These are phyloP conservation scores for Linum lewisii DNA, from an alignment of 345 rosid species.

Conservation along the genomic window DNA sequence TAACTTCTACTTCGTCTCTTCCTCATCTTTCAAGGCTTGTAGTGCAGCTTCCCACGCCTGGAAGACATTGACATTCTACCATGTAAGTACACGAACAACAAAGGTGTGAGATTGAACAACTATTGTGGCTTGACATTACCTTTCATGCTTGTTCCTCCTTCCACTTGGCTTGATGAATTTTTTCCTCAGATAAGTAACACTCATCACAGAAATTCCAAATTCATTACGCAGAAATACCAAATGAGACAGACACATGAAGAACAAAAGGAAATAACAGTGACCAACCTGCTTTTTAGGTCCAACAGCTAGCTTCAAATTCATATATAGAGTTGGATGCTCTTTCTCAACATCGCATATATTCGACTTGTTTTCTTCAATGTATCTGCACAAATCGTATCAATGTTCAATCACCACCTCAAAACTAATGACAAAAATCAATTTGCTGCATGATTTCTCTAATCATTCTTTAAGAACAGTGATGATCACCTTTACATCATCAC, in stretches of 20 bases:
- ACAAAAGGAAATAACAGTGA: not conserved
- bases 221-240: constrained; percentile 12
- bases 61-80: constrained; percentile 4
- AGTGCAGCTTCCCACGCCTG: constrained; percentile 67
- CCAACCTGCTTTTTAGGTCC: constrained; percentile 94
- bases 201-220: constrained; percentile 16
- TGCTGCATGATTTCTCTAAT: too few species aligned
- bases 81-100: too few species aligned
- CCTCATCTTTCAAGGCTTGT: constrained; percentile 62
- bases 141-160: constrained; percentile 74
- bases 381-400: too few species aligned
- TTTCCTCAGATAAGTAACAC: constrained; percentile 46
- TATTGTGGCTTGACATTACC: constrained; percentile 58
- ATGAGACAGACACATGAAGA: not conserved
- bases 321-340: constrained; percentile 53
- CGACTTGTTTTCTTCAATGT: too few species aligned
- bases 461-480: not conserved
- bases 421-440: too few species aligned
- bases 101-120: too few species aligned
- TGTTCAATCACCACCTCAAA: too few species aligned
- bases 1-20: constrained; percentile 61
- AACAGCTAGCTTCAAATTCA: constrained; percentile 95
- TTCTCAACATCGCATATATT: constrained; percentile 79
- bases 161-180: constrained; percentile 53
- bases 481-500: too few species aligned